A percentile compares a stretch with the other conserved stretches of the same genome.
These are phyloP conservation scores for Miscanthus sacchariflorus DNA, from an alignment of 202 grass and related monocot genomes.

Conservation along the genomic window DNA sequence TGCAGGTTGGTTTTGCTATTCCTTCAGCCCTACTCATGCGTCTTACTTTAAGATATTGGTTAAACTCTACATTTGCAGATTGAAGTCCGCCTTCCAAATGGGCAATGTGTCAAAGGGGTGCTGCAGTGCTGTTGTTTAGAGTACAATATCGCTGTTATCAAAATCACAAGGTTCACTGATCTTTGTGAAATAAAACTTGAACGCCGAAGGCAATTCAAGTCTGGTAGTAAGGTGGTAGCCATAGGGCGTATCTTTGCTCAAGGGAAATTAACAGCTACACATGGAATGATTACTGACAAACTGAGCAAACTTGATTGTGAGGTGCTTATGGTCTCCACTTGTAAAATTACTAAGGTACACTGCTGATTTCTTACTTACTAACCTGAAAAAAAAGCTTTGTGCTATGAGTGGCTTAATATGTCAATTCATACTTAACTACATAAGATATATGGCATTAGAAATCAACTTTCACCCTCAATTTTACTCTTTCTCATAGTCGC, in stretches of 20 bases:
- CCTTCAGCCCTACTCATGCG: background rate
- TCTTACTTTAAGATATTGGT: slow-evolving; percentile 11
- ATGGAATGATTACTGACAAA: background rate
- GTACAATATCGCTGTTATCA: slow-evolving; percentile 42
- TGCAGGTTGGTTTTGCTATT: slow-evolving; percentile 36
- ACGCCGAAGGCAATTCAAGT: background rate
- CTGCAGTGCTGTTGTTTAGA: slow-evolving; percentile 27
- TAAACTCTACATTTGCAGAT: slow-evolving; percentile 35
- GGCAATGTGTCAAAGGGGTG: background rate
- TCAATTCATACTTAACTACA: background rate
- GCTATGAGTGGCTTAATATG: background rate
- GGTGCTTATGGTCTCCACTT: slow-evolving; percentile 39
- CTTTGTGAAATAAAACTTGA: background rate
- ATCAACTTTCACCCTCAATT: too few species aligned
- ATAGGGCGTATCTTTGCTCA: slow-evolving; percentile 21
- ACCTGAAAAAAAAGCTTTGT: too few species aligned
- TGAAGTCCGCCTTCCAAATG: slow-evolving; percentile 36
- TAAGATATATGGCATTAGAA: background rate
- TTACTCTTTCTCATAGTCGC: background rate
- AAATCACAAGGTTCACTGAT: background rate
- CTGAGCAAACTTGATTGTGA: slow-evolving; percentile 11
- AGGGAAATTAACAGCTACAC: slow-evolving; percentile 32
- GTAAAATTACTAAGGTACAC: slow-evolving; percentile 44
- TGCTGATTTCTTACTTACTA: background rate
- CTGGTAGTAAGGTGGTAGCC: slow-evolving; percentile 31